These are phyloP conservation scores for Cladophialophora bantiana DNA, from an alignment of 2,329 filamentous ascomycete genomes.

Conservation along the genomic window DNA sequence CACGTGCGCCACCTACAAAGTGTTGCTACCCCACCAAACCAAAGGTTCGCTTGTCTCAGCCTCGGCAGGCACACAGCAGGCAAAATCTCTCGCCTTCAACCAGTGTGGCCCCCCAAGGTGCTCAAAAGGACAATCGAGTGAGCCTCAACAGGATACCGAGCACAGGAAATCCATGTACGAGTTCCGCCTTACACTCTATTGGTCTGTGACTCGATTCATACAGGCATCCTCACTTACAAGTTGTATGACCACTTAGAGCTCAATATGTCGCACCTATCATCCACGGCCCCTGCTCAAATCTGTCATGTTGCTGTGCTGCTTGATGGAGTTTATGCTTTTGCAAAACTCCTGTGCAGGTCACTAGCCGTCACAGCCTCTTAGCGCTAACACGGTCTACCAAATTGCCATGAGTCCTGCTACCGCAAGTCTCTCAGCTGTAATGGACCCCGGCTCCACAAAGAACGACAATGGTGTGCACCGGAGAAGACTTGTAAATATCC, in stretches of 20 bases:
- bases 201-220: neutral
- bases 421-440: neutral
- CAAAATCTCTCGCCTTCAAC: neutral
- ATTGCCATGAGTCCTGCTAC: neutral
- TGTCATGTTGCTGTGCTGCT: neutral
- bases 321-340: neutral
- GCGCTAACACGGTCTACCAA: neutral
- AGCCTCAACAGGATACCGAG: neutral
- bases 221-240: neutral
- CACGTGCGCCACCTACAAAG: neutral
- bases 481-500: neutral
- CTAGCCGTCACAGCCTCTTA: neutral
- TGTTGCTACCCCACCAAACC: neutral
- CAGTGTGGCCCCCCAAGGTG: too few relatives aligned
- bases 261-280: neutral
- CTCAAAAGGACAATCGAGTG: neutral
- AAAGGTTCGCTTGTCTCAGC: neutral
- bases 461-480: neutral
- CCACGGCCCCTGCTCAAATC: neutral
- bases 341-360: conserved; percentile 3
- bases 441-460: neutral
- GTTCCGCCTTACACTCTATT: neutral
- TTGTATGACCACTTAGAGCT: neutral
- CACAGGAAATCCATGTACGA: neutral
- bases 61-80: conserved; percentile 14